Conservation (phyloP, 768 basidiomycete species). For the Tricholoma bakamatsutake region DNA sequence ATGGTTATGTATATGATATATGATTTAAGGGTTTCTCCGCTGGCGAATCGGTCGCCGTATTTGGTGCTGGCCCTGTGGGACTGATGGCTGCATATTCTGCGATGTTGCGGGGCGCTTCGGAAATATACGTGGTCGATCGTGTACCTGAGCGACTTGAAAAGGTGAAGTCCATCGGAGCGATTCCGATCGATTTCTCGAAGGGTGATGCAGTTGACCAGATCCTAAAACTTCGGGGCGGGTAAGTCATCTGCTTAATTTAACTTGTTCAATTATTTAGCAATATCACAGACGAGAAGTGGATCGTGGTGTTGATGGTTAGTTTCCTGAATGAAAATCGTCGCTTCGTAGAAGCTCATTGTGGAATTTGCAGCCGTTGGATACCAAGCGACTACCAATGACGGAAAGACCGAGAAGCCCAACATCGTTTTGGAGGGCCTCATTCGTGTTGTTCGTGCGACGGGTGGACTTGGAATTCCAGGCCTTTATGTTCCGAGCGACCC, state of each 20-base stretch:
- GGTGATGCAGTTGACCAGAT: conserved; percentile 47
- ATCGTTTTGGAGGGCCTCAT: conserved; percentile 46
- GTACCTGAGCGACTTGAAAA: conserved; percentile 48
- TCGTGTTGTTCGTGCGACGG: conserved; percentile 46
- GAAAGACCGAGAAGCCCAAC: conserved; percentile 53
- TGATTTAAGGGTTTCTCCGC: conserved; percentile 36
- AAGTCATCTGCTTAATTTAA: conserved; percentile 7
- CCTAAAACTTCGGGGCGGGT: conserved; percentile 37
- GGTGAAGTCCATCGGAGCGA: conserved; percentile 46
- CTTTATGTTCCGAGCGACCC: conserved; percentile 53
- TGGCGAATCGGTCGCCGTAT: conserved; percentile 48
- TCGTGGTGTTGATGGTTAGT: conserved; percentile 42
- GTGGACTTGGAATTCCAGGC: conserved; percentile 53
- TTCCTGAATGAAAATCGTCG: not conserved
- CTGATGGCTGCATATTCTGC: conserved; percentile 58
- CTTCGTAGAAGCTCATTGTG: not conserved
- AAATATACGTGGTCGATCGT: conserved; percentile 51
- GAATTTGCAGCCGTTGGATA: conserved; percentile 40
- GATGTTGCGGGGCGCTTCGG: conserved; percentile 42
- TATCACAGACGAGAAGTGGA: conserved; percentile 37
- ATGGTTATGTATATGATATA: too few species aligned
- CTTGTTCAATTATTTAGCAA: not conserved
- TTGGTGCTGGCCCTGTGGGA: conserved; percentile 49
- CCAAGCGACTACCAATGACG: conserved; percentile 46
- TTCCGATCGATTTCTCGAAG: conserved; percentile 41